A percentile compares a stretch with the other conserved stretches of the same genome.
These are phyloP conservation scores for Vaccinium vitisidaea DNA, from an alignment of 148 eudicot species.

Conservation along the genomic window DNA sequence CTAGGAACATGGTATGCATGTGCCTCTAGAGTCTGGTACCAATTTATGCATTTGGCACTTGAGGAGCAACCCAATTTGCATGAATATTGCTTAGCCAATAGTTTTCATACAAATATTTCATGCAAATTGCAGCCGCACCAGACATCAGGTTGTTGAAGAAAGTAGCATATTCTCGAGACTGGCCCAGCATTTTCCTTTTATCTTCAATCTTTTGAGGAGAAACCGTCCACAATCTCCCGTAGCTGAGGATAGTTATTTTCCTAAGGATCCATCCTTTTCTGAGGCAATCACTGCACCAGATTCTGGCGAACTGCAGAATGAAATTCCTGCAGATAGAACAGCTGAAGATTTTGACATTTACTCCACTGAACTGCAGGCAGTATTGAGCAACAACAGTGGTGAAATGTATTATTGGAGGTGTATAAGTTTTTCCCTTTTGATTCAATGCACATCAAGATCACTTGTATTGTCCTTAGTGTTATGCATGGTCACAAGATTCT, in stretches of 20 bases:
- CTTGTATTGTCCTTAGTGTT: constrained; percentile 4
- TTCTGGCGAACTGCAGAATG: constrained; percentile 30
- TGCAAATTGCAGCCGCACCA: constrained; percentile 36
- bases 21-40: background rate
- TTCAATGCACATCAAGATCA: background rate
- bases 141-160: constrained; percentile 40
- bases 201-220: constrained; percentile 55
- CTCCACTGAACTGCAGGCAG: constrained; percentile 38
- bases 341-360: constrained; percentile 33
- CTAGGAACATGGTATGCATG: background rate
- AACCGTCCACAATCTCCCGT: constrained; percentile 29
- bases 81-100: background rate
- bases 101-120: constrained; percentile 2
- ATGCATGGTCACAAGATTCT: background rate
- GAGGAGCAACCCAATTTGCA: background rate
- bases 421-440: constrained; percentile 20
- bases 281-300: constrained; percentile 26
- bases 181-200: constrained; percentile 67
- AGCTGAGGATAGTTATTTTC: constrained; percentile 19
- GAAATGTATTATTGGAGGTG: constrained; percentile 39
- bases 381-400: constrained; percentile 23
- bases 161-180: constrained; percentile 67
- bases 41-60: constrained; percentile 1
- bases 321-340: constrained; percentile 20
- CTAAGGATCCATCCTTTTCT: constrained; percentile 33